Conservation (phyloP, 108 stramenopile species). For the Cyclotella distinguenda region DNA sequence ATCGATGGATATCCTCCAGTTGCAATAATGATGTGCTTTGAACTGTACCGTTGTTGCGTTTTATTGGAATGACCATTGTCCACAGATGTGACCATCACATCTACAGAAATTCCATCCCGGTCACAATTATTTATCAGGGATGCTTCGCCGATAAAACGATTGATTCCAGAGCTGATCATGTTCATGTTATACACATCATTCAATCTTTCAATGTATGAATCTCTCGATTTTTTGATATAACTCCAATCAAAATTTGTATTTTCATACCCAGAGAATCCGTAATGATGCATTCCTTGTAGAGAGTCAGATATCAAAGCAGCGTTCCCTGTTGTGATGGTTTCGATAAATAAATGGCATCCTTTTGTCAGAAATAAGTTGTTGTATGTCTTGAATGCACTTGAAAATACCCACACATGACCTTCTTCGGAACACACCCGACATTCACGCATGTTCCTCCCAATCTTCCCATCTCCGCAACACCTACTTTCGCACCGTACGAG, state of each 20-base stretch:
- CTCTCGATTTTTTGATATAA: slow-evolving; percentile 66
- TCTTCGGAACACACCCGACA: slow-evolving; percentile 94
- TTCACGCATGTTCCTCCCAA: slow-evolving; percentile 97
- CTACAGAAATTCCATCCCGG: slow-evolving; percentile 16
- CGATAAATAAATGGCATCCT: not conserved
- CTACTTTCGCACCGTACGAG: slow-evolving; percentile 81
- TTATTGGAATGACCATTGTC: slow-evolving; percentile 22
- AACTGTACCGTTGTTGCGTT: slow-evolving; percentile 43
- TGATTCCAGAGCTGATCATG: slow-evolving; percentile 68
- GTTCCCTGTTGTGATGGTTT: slow-evolving; percentile 34
- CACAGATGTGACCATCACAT: slow-evolving; percentile 14
- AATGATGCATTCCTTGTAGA: slow-evolving; percentile 67
- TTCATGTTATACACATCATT: slow-evolving; percentile 88
- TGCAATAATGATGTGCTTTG: slow-evolving; percentile 83
- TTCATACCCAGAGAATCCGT: slow-evolving; percentile 55
- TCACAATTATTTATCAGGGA: slow-evolving; percentile 26
- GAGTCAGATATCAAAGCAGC: slow-evolving; percentile 82
- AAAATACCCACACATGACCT: slow-evolving; percentile 42
- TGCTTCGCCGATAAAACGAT: slow-evolving; percentile 44
- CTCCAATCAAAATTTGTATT: slow-evolving; percentile 75
- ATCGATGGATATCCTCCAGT: slow-evolving; percentile 79
- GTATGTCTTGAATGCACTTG: too few relatives aligned
- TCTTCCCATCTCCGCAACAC: slow-evolving; percentile 75
- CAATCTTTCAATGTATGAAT: slow-evolving; percentile 75
- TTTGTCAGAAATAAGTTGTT: too few relatives aligned